Evolutionary conservation across 768 basidiomycete genomes (phyloP), one percentile per base, ranked within the genome.

Genomic region (Lanmaoa pseudosensibilis): DNA sequence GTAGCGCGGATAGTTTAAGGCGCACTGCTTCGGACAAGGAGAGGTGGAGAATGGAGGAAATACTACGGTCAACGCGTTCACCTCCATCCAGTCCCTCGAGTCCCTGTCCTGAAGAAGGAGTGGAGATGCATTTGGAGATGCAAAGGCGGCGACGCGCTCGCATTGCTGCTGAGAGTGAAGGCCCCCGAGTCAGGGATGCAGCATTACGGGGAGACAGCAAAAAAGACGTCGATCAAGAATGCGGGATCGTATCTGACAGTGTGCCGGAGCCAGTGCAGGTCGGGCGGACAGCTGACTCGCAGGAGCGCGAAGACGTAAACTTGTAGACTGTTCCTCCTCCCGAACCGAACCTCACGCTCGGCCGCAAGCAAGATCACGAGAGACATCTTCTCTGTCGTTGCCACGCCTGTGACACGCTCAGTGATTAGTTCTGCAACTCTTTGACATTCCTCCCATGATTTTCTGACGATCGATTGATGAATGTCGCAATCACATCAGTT

Each of bases 31-130:
- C 68, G 27, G 65, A 69, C 52, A 57, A 63, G 58, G 69, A 69
- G 47, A 63, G 69, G 40, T 21, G 43, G 52, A 60, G 65, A 52
- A 60, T 71, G 61, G 63, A 65, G 16, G 67, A 71, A 55, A 46
- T 69, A 32, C 50, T 71, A 21, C 55, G 33, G n/a, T 56, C 55
- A 40, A 36, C 47, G 0, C 57, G 62, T 27, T 57, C 55, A 18
- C 52, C 46, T 30, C 30, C 48, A 12, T 21, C 57, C 9, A 27
- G 41, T 49, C 45, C 19, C 2, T 57, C 56, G n/a, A 32, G 49
- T 21, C 23, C 44, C 15, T 27, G 27, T 33, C 40, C 39, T 27
- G 57, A 58, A 19, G 57, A 54, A 34, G 39, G 46, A 23, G 49
- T 36, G 21, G 46, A 30, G 15, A 13, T 1, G 13, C 46, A 6